These are phyloP conservation scores for Cnidoscolus chayamansa DNA, from an alignment of 441 rosid genomes.

Conservation along the genomic window DNA sequence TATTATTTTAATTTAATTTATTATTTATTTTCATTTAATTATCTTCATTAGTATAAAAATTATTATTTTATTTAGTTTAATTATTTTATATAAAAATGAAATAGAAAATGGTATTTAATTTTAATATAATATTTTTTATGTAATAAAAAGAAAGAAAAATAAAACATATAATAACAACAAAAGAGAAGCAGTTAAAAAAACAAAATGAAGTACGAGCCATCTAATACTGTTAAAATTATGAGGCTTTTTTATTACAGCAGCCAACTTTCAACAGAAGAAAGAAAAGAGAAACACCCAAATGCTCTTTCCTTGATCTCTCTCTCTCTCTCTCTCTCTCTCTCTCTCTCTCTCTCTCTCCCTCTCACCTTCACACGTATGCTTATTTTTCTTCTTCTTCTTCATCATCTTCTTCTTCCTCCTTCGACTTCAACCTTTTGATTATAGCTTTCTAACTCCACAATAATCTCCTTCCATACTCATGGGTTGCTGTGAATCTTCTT, in stretches of 20 bases:
- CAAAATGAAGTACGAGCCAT: neutral
- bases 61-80: too few species aligned
- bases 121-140: too few species aligned
- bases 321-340: too few species aligned
- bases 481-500: conserved; percentile 84
- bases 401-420: neutral
- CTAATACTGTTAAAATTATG: neutral
- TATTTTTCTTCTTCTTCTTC: neutral
- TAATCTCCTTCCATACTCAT: conserved; percentile 21
- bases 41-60: too few species aligned
- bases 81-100: too few species aligned
- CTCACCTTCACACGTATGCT: too few species aligned
- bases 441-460: neutral
- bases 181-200: neutral
- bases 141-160: too few species aligned
- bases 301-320: too few species aligned
- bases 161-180: neutral
- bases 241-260: neutral
- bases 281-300: neutral
- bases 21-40: too few species aligned
- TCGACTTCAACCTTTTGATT: neutral
- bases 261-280: conserved; percentile 1
- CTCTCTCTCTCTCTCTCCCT: too few species aligned
- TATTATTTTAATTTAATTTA: too few species aligned
- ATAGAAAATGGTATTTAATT: too few species aligned